Conservation (phyloP, 1,284 basidiomycete species). For the Coniferiporia weirii region DNA sequence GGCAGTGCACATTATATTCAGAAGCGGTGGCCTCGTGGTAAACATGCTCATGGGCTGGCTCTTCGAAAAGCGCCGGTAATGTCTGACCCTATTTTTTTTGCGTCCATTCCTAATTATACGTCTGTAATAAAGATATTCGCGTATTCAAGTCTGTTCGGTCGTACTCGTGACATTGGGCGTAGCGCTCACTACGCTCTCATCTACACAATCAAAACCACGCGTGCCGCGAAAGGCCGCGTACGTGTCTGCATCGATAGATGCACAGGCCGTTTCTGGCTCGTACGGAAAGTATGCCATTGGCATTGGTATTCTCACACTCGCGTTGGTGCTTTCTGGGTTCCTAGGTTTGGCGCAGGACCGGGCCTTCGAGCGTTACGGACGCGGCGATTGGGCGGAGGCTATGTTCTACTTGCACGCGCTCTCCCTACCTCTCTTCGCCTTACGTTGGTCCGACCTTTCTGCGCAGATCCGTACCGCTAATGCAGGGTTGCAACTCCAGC, state of each 20-base stretch:
- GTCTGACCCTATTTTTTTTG: constrained; percentile 15
- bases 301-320: constrained; percentile 69
- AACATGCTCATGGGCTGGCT: constrained; percentile 74
- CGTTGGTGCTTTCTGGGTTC: constrained; percentile 76
- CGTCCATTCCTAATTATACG: constrained; percentile 3
- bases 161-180: constrained; percentile 80
- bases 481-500: constrained; percentile 33
- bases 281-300: constrained; percentile 25
- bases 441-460: constrained; percentile 47
- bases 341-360: constrained; percentile 86
- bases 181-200: constrained; percentile 77
- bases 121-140: constrained; percentile 51
- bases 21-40: constrained; percentile 84
- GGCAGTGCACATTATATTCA: constrained; percentile 91
- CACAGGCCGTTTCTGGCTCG: constrained; percentile 14
- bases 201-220: constrained; percentile 38
- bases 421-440: constrained; percentile 67
- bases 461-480: constrained; percentile 44
- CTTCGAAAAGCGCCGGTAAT: constrained; percentile 50
- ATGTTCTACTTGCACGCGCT: constrained; percentile 87
- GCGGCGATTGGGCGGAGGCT: constrained; percentile 73
- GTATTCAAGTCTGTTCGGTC: constrained; percentile 66
- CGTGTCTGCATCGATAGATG: background rate
- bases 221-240: constrained; percentile 14
- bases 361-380: constrained; percentile 67